phyloP scores from a whole-genome alignment of 1,139 yeast species.

The Pichia terricola region DNA sequence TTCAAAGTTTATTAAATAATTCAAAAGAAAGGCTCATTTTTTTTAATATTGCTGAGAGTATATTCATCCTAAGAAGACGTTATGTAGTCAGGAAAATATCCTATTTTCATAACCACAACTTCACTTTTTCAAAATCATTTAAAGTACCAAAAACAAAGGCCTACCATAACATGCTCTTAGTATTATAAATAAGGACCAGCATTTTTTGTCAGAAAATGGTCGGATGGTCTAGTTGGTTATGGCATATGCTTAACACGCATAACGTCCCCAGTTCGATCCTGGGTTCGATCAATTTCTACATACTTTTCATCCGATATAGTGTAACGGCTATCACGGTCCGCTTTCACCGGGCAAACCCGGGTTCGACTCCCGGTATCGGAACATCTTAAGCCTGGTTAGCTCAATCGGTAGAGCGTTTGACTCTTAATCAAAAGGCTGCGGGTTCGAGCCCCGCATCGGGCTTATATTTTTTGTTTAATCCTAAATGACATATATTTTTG shows the following conservation, averaged over 20 bases:
- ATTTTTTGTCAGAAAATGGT: slow-evolving; percentile 16
- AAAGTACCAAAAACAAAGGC: too few species aligned
- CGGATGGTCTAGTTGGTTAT: slow-evolving; percentile 96
- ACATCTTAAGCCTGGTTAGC: slow-evolving; percentile 23
- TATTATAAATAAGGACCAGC: too few species aligned
- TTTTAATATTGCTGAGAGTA: too few species aligned
- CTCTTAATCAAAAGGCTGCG: slow-evolving; percentile 32
- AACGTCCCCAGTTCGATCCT: slow-evolving; percentile 99
- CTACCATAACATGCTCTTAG: too few species aligned
- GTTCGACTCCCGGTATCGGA: slow-evolving; percentile 73
- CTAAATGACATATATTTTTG: too few species aligned
- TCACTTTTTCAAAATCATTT: too few species aligned
- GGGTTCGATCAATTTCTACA: slow-evolving; percentile 72
- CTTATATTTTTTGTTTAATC: slow-evolving; percentile 13
- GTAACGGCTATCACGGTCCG: slow-evolving; percentile 71
- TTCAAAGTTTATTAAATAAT: too few species aligned
- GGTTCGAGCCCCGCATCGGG: slow-evolving; percentile 34
- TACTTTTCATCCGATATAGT: slow-evolving; percentile 43
- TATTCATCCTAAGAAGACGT: too few species aligned
- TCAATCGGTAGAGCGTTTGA: slow-evolving; percentile 31
- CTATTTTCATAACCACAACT: too few species aligned
- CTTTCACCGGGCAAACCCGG: slow-evolving; percentile 72
- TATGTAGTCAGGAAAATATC: too few species aligned
- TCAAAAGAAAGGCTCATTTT: too few species aligned
- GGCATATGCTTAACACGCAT: slow-evolving; percentile 99